These are phyloP conservation scores for Chaetomiaceae sp. DNA, from an alignment of 2,329 filamentous ascomycete genomes.

Conservation along the genomic window DNA sequence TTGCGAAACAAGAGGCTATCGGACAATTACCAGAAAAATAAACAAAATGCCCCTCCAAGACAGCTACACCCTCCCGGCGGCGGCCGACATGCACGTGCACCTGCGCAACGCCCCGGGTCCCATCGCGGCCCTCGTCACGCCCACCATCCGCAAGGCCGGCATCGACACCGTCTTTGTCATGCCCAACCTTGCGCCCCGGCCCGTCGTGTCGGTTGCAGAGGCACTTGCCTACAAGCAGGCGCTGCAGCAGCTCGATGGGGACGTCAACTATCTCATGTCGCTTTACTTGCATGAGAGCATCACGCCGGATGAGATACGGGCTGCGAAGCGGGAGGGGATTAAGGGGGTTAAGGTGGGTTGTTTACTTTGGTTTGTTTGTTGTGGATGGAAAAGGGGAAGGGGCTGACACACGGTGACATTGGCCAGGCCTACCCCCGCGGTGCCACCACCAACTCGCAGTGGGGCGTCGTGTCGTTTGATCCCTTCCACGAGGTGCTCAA, in stretches of 20 bases:
- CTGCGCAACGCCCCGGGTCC: constrained; percentile 57
- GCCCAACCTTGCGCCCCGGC: constrained; percentile 60
- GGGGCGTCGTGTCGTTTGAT: constrained; percentile 66
- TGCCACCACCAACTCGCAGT: constrained; percentile 62
- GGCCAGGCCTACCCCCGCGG: constrained; percentile 35
- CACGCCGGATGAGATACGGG: constrained; percentile 47
- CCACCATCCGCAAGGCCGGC: constrained; percentile 54
- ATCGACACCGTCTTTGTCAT: constrained; percentile 59
- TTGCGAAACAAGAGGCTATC: neutral
- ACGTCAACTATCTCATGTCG: constrained; percentile 69
- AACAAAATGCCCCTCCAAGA: constrained; percentile 32
- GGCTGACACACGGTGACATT: neutral
- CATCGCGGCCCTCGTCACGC: constrained; percentile 55
- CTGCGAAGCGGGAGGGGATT: constrained; percentile 70
- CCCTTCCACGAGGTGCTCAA: constrained; percentile 74
- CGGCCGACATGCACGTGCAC: constrained; percentile 68
- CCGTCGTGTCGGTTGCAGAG: constrained; percentile 56
- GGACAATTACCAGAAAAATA: neutral
- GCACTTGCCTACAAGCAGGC: constrained; percentile 63
- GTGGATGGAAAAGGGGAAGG: neutral
- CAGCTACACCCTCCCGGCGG: constrained; percentile 52
- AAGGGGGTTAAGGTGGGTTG: constrained; percentile 57
- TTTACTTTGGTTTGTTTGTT: neutral
- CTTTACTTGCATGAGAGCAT: constrained; percentile 43
- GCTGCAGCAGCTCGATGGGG: constrained; percentile 55